Base-by-base conservation (phyloP, 495 filamentous ascomycete species). In the Hypoxylon lenormandii region DNA sequence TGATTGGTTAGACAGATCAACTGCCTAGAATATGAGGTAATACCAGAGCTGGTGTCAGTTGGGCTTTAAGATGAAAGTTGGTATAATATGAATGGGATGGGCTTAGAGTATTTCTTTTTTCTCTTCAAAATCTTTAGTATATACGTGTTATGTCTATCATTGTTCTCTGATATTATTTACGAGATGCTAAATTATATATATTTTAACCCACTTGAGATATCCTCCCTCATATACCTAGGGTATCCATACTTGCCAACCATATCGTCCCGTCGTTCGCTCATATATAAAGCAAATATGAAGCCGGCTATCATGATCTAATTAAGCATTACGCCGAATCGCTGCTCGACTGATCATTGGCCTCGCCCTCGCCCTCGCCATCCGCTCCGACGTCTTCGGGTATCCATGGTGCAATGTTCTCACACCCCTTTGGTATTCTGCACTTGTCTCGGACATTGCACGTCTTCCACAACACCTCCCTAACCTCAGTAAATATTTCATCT, bases 391-490 rank as follows among this genome's bases (percentile, higher is more conserved):
- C 58, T 40, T 51, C 69, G 2, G 73, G 66, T 56, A 58, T 42
- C 78, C 80, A 83, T n/a, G 63, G 58, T 5, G 37, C 46, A 21
- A 83, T 79, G 19, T 82, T 76, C 60, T 86, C 87, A 75, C 89
- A 91, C 0, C 88, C 91, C 42, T 75, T 80, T 0, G 92, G 92
- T 4, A 84, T 76, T 28, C 87, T 82, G 72, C 90, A 92, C 7
- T 75, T 28, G 6, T 81, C 79, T 56, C 87, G 81, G n/a, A 79
- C 86, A 16, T 81, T 28, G 62, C 84, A 86, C 23, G 84, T 87
- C 75, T 86, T 88, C 94, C 94, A 97, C 40, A 98, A 73, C 23
- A 96, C 89, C 73, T 95, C 89, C 28, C 86, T 82, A 0, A 98
- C 81, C 79, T 97, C 95, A 60, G 80, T 84, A 3, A 92, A 94